Conservation (phyloP, 257 asterid genomes). For the Dorcoceras hygrometricum region DNA sequence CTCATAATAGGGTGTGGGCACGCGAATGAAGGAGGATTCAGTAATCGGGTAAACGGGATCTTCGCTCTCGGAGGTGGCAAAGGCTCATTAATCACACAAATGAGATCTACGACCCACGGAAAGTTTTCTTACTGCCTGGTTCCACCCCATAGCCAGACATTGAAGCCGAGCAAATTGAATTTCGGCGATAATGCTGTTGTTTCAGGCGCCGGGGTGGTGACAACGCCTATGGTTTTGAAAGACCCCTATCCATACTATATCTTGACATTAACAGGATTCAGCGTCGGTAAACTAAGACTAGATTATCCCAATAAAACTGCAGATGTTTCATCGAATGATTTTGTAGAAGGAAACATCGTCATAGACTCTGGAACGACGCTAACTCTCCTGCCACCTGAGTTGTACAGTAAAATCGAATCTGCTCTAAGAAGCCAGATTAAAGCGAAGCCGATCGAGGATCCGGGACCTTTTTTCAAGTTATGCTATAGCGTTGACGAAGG, state of each 20-base stretch:
- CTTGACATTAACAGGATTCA: slow-evolving; percentile 49
- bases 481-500: slow-evolving; percentile 30
- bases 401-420: no score
- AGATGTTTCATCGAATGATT: not conserved
- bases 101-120: slow-evolving; percentile 33
- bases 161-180: slow-evolving; percentile 39
- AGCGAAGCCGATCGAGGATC: slow-evolving; percentile 19
- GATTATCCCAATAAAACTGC: slow-evolving; percentile 1
- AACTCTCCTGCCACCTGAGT: no score
- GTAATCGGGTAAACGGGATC: slow-evolving; percentile 43
- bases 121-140: slow-evolving; percentile 70
- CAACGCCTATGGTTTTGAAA: slow-evolving; percentile 42
- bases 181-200: slow-evolving; percentile 41
- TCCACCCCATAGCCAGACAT: slow-evolving; percentile 4
- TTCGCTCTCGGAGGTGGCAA: slow-evolving; percentile 62
- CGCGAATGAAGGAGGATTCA: slow-evolving; percentile 24
- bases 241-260: slow-evolving; percentile 31
- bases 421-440: slow-evolving; percentile 22
- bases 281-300: slow-evolving; percentile 32
- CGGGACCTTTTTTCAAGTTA: slow-evolving; percentile 27
- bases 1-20: slow-evolving; percentile 62
- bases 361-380: no score
- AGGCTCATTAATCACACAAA: slow-evolving; percentile 47
- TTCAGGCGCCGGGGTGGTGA: slow-evolving; percentile 36
- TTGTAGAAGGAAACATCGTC: slow-evolving; percentile 39